Evolutionary conservation across 331 rosid species (phyloP), one percentile per base, ranked within the genome.

Genomic region (Spiraea crenata): DNA sequence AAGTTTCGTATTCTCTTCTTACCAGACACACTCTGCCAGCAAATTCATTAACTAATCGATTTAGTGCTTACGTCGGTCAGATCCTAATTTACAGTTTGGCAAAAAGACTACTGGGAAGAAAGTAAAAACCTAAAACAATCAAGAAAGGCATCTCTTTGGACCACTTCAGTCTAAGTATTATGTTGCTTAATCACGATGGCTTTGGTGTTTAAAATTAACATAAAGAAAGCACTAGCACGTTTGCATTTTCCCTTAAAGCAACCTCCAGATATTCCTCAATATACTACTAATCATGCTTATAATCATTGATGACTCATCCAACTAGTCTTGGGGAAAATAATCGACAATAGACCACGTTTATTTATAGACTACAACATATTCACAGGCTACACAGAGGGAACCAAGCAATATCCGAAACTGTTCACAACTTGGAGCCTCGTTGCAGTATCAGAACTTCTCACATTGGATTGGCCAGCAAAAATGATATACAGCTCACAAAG

Each of bases 401-500:
- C 39, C 13, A 25, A 10, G 39, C 44, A 76, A 69, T n/a, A 20
- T 15, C 63, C 15, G 20, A 51, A 57, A 60, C 35, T 2, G 52
- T 6, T 41, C 39, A 66, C 7, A 5, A 9, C 45, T 10, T 15
- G 16, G 35, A 50, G 54, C 5, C 56, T 46, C 35, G 1, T 57
- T 5, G 62, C 35, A 60, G 63, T 63, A 60, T 17, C 13, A 6
- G 66, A 40, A 45, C 39, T 57, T 0, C 46, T 55, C 65, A 17
- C 55, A 65, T 70, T 55, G 61, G 65, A 75, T 68, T 55, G 60
- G 65, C 66, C 52, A 52, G 79, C 84, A 90, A 90, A 90, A 78
- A 72, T 79, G 85, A 80, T 86, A 84, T 84, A 86, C 89, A 84
- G 74, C 77, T 70, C 80, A 51, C 13, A 16, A 65, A 64, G 45